A percentile compares a stretch with the other conserved stretches of the same genome.
Conservation (phyloP, 2,329 filamentous ascomycete species). For the Verticillium nonalfalfae region DNA sequence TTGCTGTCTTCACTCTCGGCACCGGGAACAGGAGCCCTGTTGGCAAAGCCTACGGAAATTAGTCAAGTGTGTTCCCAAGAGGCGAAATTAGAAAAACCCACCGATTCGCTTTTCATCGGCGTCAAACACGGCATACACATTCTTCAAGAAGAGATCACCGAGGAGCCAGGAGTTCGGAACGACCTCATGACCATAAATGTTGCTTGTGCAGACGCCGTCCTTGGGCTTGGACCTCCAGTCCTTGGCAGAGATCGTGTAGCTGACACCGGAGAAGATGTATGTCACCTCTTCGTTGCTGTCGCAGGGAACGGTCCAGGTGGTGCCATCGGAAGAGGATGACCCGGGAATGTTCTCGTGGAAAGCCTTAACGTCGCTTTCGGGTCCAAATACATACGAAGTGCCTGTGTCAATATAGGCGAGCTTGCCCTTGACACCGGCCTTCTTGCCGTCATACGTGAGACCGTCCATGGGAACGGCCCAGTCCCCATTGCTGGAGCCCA, state of each 20-base stretch:
- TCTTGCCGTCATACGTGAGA: slow-evolving; percentile 53
- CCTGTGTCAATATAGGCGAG: slow-evolving; percentile 77
- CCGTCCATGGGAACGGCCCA: slow-evolving; percentile 72
- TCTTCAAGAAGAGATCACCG: slow-evolving; percentile 82
- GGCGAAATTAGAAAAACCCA: slow-evolving; percentile 20
- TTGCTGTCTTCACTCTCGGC: neutral
- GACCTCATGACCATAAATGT: slow-evolving; percentile 66
- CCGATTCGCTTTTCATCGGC: slow-evolving; percentile 61
- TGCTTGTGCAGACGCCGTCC: slow-evolving; percentile 56
- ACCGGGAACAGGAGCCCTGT: neutral
- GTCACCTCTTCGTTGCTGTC: slow-evolving; percentile 53
- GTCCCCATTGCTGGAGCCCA: slow-evolving; percentile 44
- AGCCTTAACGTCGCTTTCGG: slow-evolving; percentile 56
- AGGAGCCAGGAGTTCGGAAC: slow-evolving; percentile 68
- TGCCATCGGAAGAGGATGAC: slow-evolving; percentile 47
- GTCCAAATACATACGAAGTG: slow-evolving; percentile 73
- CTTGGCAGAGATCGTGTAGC: slow-evolving; percentile 58
- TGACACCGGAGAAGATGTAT: slow-evolving; percentile 61
- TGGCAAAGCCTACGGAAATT: slow-evolving; percentile 17
- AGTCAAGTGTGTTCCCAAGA: slow-evolving; percentile 47
- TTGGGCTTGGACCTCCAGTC: slow-evolving; percentile 59
- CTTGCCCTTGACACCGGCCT: slow-evolving; percentile 46
- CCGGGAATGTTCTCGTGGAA: slow-evolving; percentile 61
- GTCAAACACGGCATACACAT: slow-evolving; percentile 84
- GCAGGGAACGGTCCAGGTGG: slow-evolving; percentile 69